phyloP scores from a whole-genome alignment of 1,284 basidiomycete genomes.

The Microbotryum violaceum region DNA sequence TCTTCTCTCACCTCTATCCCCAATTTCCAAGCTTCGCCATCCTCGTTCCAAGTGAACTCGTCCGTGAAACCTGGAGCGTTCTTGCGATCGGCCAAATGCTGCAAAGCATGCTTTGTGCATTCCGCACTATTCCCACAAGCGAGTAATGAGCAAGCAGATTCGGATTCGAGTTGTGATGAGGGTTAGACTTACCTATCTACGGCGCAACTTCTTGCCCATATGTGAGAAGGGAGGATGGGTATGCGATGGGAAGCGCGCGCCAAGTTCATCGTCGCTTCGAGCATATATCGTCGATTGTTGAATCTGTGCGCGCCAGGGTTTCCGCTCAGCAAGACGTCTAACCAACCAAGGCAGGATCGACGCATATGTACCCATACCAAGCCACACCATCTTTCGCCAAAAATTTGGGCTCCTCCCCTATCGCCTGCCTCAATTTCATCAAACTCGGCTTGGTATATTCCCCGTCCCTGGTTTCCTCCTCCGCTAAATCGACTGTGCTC shows the following conservation, averaged over 20 bases:
- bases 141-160: constrained; percentile 19
- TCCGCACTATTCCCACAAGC: constrained; percentile 29
- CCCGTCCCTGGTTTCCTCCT: too few species aligned
- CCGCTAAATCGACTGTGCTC: too few species aligned
- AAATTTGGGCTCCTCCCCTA: too few species aligned
- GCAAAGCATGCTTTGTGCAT: too few species aligned
- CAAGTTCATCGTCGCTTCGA: constrained; percentile 44
- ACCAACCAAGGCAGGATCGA: too few species aligned
- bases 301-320: too few species aligned
- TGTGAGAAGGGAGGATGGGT: constrained; percentile 43
- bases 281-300: constrained; percentile 37
- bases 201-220: constrained; percentile 46
- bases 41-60: constrained; percentile 1
- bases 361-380: too few species aligned
- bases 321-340: too few species aligned
- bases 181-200: constrained; percentile 36
- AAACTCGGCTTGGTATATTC: too few species aligned
- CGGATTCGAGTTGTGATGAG: background rate
- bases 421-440: too few species aligned
- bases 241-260: constrained; percentile 43
- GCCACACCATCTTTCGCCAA: too few species aligned
- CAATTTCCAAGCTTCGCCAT: constrained; percentile 11
- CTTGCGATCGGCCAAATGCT: constrained; percentile 4
- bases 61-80: background rate
- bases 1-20: constrained; percentile 13